Evolutionary conservation across 106 monocot genomes (phyloP).

Genomic region (Gastrodia elata): DNA sequence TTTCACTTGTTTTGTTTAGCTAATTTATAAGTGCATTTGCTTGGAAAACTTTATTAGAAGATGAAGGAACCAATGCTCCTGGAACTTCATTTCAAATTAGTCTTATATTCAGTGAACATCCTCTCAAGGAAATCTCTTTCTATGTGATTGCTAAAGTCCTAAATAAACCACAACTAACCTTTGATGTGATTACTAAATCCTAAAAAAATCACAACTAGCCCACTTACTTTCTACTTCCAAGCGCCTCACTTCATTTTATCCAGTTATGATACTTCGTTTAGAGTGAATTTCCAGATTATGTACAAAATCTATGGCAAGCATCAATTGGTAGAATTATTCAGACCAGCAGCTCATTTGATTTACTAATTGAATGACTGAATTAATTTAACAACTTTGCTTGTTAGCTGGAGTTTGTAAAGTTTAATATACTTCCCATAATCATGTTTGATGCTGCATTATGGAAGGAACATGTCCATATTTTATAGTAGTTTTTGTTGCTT

Average conservation of each 20-base stretch:
- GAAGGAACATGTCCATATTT: not conserved
- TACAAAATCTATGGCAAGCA: not conserved
- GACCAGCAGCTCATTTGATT: not conserved
- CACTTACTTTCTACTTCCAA: conserved; percentile 1
- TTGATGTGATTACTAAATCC: not conserved
- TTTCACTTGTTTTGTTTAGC: not conserved
- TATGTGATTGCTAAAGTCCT: not conserved
- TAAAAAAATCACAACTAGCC: not conserved
- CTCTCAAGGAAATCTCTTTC: not conserved
- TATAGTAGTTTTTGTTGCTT: no score
- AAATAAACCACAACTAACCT: not conserved
- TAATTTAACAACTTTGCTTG: not conserved
- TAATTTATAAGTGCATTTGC: not conserved
- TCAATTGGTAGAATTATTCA: not conserved
- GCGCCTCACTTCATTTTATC: not conserved
- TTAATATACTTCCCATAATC: not conserved
- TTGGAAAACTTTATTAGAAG: not conserved
- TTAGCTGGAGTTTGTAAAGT: not conserved
- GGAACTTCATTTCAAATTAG: not conserved
- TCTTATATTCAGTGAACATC: not conserved
- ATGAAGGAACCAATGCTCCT: not conserved
- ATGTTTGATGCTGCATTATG: not conserved
- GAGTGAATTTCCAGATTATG: not conserved
- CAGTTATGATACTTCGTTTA: not conserved
- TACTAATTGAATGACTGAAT: not conserved